These are phyloP conservation scores for Diaporthe caulivora DNA, from an alignment of 2,329 filamentous ascomycete genomes.

Conservation along the genomic window DNA sequence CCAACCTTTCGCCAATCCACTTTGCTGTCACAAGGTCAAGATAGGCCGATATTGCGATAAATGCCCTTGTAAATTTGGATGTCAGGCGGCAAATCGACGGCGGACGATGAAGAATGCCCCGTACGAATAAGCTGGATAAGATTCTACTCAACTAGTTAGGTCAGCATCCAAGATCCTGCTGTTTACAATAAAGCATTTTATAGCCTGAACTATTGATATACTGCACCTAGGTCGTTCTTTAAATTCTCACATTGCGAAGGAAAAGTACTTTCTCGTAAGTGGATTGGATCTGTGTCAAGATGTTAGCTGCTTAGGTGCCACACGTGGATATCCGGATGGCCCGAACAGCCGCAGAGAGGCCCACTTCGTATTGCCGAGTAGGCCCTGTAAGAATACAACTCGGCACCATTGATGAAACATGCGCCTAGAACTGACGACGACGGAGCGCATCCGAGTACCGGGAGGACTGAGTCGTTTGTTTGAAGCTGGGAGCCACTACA, in stretches of 20 bases:
- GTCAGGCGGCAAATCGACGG: neutral
- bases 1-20: neutral
- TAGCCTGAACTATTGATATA: neutral
- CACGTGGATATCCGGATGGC: neutral
- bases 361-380: neutral
- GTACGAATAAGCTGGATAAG: neutral
- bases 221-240: neutral
- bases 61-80: neutral
- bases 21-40: neutral
- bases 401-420: neutral
- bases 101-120: neutral
- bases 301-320: neutral
- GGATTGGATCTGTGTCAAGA: neutral
- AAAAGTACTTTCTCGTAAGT: neutral
- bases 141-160: neutral
- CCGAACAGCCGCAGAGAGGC: neutral
- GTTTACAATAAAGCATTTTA: neutral
- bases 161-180: neutral
- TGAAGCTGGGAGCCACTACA: neutral
- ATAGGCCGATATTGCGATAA: neutral
- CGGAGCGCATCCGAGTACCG: neutral
- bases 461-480: neutral
- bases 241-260: neutral
- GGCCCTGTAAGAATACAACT: neutral
- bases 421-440: neutral